Base-by-base conservation (phyloP, 352 stramenopile genomes). In the Pythium coloratum region DNA sequence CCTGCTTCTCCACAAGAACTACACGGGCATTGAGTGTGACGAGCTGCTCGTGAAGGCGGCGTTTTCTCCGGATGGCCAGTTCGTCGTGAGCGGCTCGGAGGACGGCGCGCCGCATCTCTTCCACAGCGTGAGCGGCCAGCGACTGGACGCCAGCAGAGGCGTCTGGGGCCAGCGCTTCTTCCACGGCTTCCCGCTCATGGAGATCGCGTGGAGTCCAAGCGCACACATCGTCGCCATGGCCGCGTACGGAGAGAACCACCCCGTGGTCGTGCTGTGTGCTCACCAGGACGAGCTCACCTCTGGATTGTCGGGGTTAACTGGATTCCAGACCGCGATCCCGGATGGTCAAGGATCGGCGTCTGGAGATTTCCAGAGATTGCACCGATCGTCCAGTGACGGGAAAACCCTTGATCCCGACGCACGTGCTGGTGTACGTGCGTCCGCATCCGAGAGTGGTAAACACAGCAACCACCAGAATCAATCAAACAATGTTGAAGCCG, bases 1-100 rank as follows among this genome's bases (percentile, higher is more conserved):
- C 59, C 53, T 92, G 53, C 61, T 91, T 32, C 70, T 92, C 9
- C 87, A 91, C 73, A 92, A 89, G 54, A 85, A 70, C 59, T 91
- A 91, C 62, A 51, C 69, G 2, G 81, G 84, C 10, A 62, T 92
- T 3, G 55, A 58, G 24, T 89, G 77, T 40, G 68, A 89, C 51
- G 69, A 74, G 3, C 62, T 85, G 30, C 62, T 89, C 1, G 62
- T 84, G 20, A 78, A 81, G 62, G 85, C 78, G 32, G 51, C 50
- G 0, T 91, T 91, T 63, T 91, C 81, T 51, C 76, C 84, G 0
- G 84, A 94, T 62, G 86, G 84, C 0, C 84, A 82, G 32, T 78
- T 82, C 53, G 81, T 91, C 8, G 75, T 81, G 14, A 85, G 74
- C 38, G 81, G 82, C 0, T 88, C 83, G 0, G 83, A 94, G 62